Conservation (phyloP, 2,329 filamentous ascomycete species). For the Paracoccidioides brasiliensis region DNA sequence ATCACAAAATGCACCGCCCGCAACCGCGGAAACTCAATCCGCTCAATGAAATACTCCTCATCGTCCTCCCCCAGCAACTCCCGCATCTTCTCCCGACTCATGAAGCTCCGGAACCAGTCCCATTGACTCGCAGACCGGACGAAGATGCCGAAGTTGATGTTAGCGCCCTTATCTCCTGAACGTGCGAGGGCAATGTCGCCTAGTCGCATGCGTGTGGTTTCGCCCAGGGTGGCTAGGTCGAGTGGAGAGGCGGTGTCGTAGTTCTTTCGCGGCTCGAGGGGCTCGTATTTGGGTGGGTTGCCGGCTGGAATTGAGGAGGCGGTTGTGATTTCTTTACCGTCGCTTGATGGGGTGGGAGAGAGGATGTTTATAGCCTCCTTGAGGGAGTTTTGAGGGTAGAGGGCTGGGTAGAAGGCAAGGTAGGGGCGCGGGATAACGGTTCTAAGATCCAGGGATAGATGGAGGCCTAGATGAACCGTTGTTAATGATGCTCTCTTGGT, state of each 20-base stretch:
- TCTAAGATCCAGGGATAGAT: slow-evolving; percentile 31
- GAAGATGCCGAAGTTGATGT: slow-evolving; percentile 33
- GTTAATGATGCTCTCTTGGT: too few relatives aligned
- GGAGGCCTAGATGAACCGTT: slow-evolving; percentile 22
- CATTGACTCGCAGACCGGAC: slow-evolving; percentile 16
- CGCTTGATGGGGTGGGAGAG: slow-evolving; percentile 6
- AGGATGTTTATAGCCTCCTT: slow-evolving; percentile 19
- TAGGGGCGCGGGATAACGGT: slow-evolving; percentile 29
- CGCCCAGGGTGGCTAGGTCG: slow-evolving; percentile 15
- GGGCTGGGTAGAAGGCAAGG: slow-evolving; percentile 31
- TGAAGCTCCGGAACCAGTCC: slow-evolving; percentile 28
- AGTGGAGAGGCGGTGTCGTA: slow-evolving; percentile 11
- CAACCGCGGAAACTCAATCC: slow-evolving; percentile 36
- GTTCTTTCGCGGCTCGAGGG: slow-evolving; percentile 12
- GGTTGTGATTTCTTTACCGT: not conserved
- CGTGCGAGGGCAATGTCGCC: slow-evolving; percentile 34
- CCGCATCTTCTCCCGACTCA: slow-evolving; percentile 29
- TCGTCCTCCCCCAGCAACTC: slow-evolving; percentile 33
- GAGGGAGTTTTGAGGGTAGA: slow-evolving; percentile 20
- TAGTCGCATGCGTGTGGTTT: slow-evolving; percentile 23
- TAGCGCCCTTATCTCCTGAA: slow-evolving; percentile 30
- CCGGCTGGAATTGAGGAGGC: slow-evolving; percentile 6
- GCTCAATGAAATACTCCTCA: slow-evolving; percentile 31
- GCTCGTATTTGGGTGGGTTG: slow-evolving; percentile 11
- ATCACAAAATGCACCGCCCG: slow-evolving; percentile 40